Base-by-base conservation (phyloP, 1,284 basidiomycete species). In the Rhodotorula glutinis region DNA sequence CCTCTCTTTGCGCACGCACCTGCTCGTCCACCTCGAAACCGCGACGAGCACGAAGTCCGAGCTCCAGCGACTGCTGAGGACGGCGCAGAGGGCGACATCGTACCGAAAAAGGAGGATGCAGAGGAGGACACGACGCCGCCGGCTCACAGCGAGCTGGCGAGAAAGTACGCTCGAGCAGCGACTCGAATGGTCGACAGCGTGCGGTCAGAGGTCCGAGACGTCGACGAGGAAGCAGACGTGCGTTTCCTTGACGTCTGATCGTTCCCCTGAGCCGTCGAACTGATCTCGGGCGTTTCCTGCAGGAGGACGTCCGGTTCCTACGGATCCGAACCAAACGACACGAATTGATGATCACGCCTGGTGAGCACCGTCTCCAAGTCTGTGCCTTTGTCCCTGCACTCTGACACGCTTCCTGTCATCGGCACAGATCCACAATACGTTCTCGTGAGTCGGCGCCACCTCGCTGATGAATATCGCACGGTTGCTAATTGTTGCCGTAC, bases 321-420 rank as follows among this genome's bases (percentile, higher is more conserved):
- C 83, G 92, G 60, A 92, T 96, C 79, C 85, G 93, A 58, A 95
- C 92, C 61, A 90, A 86, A 77, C 84, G 88, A 64, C 92, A 96
- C 78, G 93, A 96, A 77, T 82, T 96, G 66, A 91, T 96, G 86
- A 92, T 96, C 69, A 92, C 92, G 4, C 92, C 92, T 67, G 90
- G 92, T 92, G 66, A 53, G 86, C 81, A 27, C 49, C 44, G 44
- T 9, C n/a, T 40, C n/a, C 30, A 43, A 25, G n/a, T 16, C 17
- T 53, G 17, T 8, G n/a, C 10, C 29, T 44, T 49, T 19, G 58
- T n/a, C 10, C n/a, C 8, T 14, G 46, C 44, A n/a, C 27, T 38
- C 33, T 38, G 33, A 38, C 33, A 11, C 33, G 11, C 27, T n/a
- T 21, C 7, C 2, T 17, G 4, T 8, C n/a, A 10, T 43, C 10